Percentiles rank a stretch among this genome's conserved stretches.
Evolutionary conservation across 768 basidiomycete species (phyloP).

Genomic region (Suillus luteus): DNA sequence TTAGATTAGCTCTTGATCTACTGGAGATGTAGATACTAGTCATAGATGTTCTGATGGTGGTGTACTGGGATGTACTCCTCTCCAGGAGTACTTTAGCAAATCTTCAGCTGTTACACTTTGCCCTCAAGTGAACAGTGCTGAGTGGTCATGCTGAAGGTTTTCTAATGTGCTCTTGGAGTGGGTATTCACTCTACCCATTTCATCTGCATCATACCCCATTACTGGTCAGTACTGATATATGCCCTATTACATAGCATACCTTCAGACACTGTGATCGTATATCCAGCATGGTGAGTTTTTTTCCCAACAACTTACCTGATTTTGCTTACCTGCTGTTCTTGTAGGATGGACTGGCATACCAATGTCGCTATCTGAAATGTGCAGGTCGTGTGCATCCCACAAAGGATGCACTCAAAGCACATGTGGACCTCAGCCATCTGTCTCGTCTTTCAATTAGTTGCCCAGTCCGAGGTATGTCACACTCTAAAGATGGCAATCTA

Average conservation of each 20-base stretch:
- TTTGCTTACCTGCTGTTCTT: neutral
- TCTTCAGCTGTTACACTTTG: conserved; percentile 17
- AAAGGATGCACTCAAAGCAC: conserved; percentile 21
- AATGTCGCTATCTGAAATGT: conserved; percentile 28
- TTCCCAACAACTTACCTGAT: neutral
- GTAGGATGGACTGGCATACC: conserved; percentile 32
- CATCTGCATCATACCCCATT: neutral
- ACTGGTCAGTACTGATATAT: conserved; percentile 14
- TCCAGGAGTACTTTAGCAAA: conserved; percentile 14
- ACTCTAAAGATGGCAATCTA: neutral
- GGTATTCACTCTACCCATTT: neutral
- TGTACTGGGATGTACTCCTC: conserved; percentile 4
- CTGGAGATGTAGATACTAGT: conserved; percentile 12
- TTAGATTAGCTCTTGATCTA: conserved; percentile 12
- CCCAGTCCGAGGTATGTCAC: conserved; percentile 27
- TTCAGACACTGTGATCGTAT: conserved; percentile 26
- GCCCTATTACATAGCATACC: conserved; percentile 25
- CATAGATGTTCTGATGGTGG: conserved; percentile 9
- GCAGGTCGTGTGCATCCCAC: conserved; percentile 30
- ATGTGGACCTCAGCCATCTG: conserved; percentile 34
- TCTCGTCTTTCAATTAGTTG: conserved; percentile 31
- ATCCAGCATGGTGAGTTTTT: conserved; percentile 17
- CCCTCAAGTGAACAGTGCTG: conserved; percentile 11
- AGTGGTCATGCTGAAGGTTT: conserved; percentile 24
- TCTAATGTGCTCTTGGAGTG: conserved; percentile 22